Evolutionary conservation across 1,284 basidiomycete genomes (phyloP).

Genomic region (Mycosarcoma maydis): DNA sequence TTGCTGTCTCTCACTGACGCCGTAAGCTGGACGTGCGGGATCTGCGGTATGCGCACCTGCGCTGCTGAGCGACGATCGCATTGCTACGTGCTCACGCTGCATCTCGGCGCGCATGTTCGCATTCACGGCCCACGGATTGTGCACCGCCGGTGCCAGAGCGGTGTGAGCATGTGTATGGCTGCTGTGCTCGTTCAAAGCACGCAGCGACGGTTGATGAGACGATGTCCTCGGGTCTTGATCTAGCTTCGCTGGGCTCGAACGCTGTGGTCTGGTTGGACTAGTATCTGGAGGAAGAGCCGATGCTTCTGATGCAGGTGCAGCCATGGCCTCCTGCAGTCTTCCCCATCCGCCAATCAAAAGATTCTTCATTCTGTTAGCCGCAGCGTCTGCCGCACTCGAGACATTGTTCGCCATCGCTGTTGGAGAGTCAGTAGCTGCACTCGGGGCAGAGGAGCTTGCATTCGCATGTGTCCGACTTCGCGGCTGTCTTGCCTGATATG

Average conservation of each 20-base stretch:
- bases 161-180: background rate
- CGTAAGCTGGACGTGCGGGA: constrained; percentile 1
- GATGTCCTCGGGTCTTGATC: background rate
- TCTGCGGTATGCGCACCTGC: background rate
- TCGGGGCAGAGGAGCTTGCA: background rate
- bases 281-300: background rate
- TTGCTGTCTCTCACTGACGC: constrained; percentile 8
- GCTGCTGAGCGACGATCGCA: constrained; percentile 14
- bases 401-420: constrained; percentile 25
- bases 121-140: constrained; percentile 41
- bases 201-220: constrained; percentile 4
- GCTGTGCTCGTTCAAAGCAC: background rate
- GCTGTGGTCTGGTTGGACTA: no score
- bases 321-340: constrained; percentile 49
- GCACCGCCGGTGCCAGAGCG: background rate
- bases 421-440: constrained; percentile 10
- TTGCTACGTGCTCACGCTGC: constrained; percentile 39
- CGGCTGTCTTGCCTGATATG: constrained; percentile 33
- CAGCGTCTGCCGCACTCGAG: constrained; percentile 29
- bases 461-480: constrained; percentile 8
- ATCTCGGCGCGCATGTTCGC: constrained; percentile 31
- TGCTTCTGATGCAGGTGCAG: constrained; percentile 22
- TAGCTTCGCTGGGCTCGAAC: constrained; percentile 15
- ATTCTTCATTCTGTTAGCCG: constrained; percentile 49
- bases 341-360: constrained; percentile 54